These are phyloP conservation scores for Meripilus lineatus DNA, from an alignment of 1,284 basidiomycete species.

Conservation along the genomic window DNA sequence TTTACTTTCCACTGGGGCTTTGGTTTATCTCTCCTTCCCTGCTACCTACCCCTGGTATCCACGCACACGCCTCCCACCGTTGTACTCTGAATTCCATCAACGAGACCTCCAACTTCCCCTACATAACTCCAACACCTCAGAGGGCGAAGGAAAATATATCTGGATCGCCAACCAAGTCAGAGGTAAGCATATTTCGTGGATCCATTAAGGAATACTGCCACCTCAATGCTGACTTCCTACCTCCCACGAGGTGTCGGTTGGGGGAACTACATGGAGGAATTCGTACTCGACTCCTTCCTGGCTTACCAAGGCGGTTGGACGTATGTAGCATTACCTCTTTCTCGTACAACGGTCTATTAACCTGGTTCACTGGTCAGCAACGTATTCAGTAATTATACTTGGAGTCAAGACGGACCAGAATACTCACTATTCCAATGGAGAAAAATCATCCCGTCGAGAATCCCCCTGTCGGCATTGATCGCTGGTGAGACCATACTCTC, in stretches of 20 bases:
- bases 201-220: background rate
- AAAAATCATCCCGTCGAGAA: constrained; percentile 10
- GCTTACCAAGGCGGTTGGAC: constrained; percentile 8
- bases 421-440: constrained; percentile 4
- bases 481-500: constrained; percentile 4
- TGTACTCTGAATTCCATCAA: constrained; percentile 39
- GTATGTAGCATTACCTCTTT: constrained; percentile 1
- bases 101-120: constrained; percentile 43
- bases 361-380: constrained; percentile 2
- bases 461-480: constrained; percentile 10
- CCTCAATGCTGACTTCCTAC: background rate
- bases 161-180: constrained; percentile 13
- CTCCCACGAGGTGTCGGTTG: constrained; percentile 8
- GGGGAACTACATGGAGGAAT: constrained; percentile 12
- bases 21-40: too few species aligned
- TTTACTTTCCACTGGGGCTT: too few species aligned
- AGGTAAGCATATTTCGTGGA: constrained; percentile 6
- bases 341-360: background rate
- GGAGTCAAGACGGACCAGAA: constrained; percentile 8
- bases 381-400: constrained; percentile 14
- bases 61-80: constrained; percentile 42
- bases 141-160: constrained; percentile 30
- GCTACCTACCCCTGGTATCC: too few species aligned
- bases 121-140: constrained; percentile 33
- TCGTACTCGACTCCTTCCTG: constrained; percentile 11